These are phyloP conservation scores for Trypanosomatidae sp. DNA, from an alignment of 208 protist species.

Conservation along the genomic window DNA sequence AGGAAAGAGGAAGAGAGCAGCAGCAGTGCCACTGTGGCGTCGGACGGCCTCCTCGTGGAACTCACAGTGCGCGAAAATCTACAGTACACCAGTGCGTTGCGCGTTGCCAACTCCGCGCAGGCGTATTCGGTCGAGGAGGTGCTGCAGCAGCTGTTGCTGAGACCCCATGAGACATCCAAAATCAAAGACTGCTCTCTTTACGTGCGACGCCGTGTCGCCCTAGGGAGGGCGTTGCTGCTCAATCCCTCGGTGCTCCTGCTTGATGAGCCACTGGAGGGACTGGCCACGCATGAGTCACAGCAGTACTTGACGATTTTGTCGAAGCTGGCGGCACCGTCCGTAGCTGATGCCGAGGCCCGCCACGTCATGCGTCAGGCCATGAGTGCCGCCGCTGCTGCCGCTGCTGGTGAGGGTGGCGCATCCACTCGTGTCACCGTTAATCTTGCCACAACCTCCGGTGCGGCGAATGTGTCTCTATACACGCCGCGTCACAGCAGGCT, in stretches of 20 bases:
- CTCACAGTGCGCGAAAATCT: slow-evolving; percentile 63
- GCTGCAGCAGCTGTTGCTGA: slow-evolving; percentile 42
- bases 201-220: slow-evolving; percentile 45
- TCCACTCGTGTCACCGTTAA: background rate
- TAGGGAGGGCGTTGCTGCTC: slow-evolving; percentile 62
- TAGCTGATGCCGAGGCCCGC: slow-evolving; percentile 28
- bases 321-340: slow-evolving; percentile 36
- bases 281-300: slow-evolving; percentile 65
- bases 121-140: slow-evolving; percentile 45
- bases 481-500: slow-evolving; percentile 25
- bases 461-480: slow-evolving; percentile 9
- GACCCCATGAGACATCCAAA: slow-evolving; percentile 16
- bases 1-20: slow-evolving; percentile 10
- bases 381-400: slow-evolving; percentile 4
- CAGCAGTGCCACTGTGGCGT: background rate
- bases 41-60: slow-evolving; percentile 26
- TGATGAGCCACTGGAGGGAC: slow-evolving; percentile 45
- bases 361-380: slow-evolving; percentile 23
- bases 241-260: slow-evolving; percentile 55
- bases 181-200: slow-evolving; percentile 50
- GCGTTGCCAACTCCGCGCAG: slow-evolving; percentile 31
- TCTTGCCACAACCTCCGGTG: background rate
- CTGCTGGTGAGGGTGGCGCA: background rate
- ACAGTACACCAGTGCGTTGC: slow-evolving; percentile 50
- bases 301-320: slow-evolving; percentile 51